A percentile compares a stretch with the other conserved stretches of the same genome.
These are phyloP conservation scores for Poronia punctata DNA, from an alignment of 495 filamentous ascomycete species.

Conservation along the genomic window DNA sequence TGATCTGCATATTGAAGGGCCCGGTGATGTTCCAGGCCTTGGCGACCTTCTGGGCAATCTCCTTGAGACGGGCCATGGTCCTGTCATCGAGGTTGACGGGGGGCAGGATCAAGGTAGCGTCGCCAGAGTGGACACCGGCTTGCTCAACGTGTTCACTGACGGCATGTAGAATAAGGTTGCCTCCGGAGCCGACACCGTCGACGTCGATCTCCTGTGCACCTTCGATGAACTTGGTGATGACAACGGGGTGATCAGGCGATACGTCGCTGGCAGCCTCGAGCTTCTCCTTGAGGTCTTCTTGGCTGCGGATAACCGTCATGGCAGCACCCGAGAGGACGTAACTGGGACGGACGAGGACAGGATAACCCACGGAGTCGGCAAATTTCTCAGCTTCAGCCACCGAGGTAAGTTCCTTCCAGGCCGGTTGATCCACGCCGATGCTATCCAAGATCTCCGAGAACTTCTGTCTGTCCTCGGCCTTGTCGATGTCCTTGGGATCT, in stretches of 20 bases:
- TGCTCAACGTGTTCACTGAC: slow-evolving; percentile 97
- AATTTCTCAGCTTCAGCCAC: slow-evolving; percentile 80
- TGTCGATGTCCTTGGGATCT: slow-evolving; percentile 89
- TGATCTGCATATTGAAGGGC: slow-evolving; percentile 99
- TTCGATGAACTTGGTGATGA: slow-evolving; percentile 98
- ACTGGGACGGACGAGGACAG: slow-evolving; percentile 89
- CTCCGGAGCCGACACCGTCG: slow-evolving; percentile 84
- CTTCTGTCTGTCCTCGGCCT: slow-evolving; percentile 94
- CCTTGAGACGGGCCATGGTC: slow-evolving; percentile 80
- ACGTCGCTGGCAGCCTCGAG: slow-evolving; percentile 83
- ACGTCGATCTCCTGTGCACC: slow-evolving; percentile 96
- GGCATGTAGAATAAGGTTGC: slow-evolving; percentile 84
- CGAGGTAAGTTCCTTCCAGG: slow-evolving; percentile 95
- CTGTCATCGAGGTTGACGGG: slow-evolving; percentile 67
- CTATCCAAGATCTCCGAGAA: slow-evolving; percentile 96
- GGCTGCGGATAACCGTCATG: slow-evolving; percentile 97
- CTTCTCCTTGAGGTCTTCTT: slow-evolving; percentile 85
- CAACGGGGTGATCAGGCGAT: slow-evolving; percentile 96
- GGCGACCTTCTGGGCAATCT: slow-evolving; percentile 91
- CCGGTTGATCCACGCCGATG: slow-evolving; percentile 90
- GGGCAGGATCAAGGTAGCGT: slow-evolving; percentile 92
- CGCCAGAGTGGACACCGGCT: slow-evolving; percentile 95
- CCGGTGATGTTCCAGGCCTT: slow-evolving; percentile 96
- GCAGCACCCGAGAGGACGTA: slow-evolving; percentile 97
- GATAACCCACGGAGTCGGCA: slow-evolving; percentile 83